Evolutionary conservation across 1,139 yeast species (phyloP).

Genomic region (Saccharomyces hybrid): DNA sequence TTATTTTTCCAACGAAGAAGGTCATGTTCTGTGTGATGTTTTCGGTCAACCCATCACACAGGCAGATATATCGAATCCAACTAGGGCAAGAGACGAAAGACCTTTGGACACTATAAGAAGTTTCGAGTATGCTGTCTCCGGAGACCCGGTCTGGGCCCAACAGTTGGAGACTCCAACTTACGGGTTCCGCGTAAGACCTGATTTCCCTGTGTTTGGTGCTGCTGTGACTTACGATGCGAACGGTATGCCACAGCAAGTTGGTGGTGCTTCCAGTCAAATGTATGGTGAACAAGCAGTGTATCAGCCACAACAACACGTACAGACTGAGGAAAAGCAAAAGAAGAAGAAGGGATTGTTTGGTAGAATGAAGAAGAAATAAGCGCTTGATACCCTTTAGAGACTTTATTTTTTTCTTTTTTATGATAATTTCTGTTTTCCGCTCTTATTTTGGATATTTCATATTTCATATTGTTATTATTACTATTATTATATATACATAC

Average conservation of each 20-base stretch:
- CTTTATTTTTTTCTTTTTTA: background rate
- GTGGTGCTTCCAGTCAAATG: background rate
- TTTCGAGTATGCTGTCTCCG: constrained; percentile 89
- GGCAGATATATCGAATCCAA: constrained; percentile 88
- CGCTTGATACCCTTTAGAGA: background rate
- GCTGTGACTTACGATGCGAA: constrained; percentile 44
- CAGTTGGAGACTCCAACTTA: constrained; percentile 69
- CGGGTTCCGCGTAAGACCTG: constrained; percentile 71
- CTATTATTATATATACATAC: background rate
- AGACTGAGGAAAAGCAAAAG: constrained; percentile 30
- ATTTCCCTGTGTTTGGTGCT: constrained; percentile 48
- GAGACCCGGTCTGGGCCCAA: constrained; percentile 69
- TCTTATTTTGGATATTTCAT: background rate
- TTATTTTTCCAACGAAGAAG: constrained; percentile 27
- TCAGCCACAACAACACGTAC: constrained; percentile 39
- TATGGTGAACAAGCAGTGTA: constrained; percentile 54
- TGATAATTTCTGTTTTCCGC: background rate
- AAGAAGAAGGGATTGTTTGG: constrained; percentile 71
- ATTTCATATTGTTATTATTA: background rate
- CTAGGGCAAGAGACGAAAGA: constrained; percentile 87
- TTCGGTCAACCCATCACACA: constrained; percentile 71
- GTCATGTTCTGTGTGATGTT: constrained; percentile 50
- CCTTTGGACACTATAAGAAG: constrained; percentile 92
- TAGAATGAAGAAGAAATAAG: constrained; percentile 42
- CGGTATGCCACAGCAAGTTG: background rate